A percentile compares a stretch with the other conserved stretches of the same genome.
Conservation (phyloP, 177 flowering plant genomes). For the Tripterygium wilfordii region DNA sequence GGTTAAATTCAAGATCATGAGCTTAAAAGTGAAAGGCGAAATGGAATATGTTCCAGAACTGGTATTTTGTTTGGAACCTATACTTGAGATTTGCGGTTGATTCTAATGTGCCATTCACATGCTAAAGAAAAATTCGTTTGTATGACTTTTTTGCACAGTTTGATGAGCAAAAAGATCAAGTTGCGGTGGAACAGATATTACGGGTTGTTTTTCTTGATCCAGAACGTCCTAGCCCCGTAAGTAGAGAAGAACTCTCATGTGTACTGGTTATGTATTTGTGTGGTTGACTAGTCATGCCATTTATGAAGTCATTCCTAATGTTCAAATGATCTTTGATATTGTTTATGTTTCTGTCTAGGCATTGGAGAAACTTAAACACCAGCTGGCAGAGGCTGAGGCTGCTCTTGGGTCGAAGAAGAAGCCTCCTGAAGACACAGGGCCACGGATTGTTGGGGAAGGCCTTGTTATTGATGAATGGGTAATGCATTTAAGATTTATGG, state of each 20-base stretch:
- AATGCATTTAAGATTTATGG: conserved; percentile 12
- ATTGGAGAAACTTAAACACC: conserved; percentile 51
- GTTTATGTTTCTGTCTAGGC: conserved; percentile 25
- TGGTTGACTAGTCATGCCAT: not conserved
- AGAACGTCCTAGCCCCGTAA: conserved; percentile 42
- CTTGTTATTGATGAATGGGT: conserved; percentile 96
- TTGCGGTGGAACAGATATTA: conserved; percentile 44
- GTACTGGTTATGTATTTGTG: not conserved
- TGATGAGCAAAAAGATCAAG: conserved; percentile 58
- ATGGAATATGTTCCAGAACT: conserved; percentile 45
- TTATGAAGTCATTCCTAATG: not conserved
- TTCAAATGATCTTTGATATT: not conserved
- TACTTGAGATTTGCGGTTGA: not conserved
- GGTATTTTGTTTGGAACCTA: conserved; percentile 18
- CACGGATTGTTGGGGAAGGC: conserved; percentile 57
- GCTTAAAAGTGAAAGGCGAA: conserved; percentile 38
- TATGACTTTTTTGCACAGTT: conserved; percentile 26
- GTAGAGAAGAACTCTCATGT: conserved; percentile 1
- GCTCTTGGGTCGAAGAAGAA: conserved; percentile 55
- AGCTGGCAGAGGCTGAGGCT: conserved; percentile 65
- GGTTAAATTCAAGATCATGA: conserved; percentile 53
- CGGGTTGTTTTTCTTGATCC: conserved; percentile 49
- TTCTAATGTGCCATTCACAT: not conserved
- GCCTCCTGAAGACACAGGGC: conserved; percentile 58
- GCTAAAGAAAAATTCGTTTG: not conserved